These are phyloP conservation scores for Sanghuangporus sanghuang DNA, from an alignment of 1,284 basidiomycete species.

Conservation along the genomic window DNA sequence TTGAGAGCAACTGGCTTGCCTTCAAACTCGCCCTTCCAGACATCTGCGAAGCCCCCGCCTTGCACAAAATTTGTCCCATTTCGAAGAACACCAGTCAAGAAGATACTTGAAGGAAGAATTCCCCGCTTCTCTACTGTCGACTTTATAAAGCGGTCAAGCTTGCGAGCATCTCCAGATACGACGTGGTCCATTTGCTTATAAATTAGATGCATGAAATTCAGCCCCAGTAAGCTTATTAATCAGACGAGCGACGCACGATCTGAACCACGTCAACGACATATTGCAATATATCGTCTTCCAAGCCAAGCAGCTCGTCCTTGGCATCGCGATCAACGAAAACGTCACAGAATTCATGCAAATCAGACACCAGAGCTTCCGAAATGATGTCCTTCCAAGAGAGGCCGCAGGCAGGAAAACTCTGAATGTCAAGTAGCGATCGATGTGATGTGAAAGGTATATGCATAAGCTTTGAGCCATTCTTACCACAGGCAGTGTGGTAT, in stretches of 20 bases:
- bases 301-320: not conserved
- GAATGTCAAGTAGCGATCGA: not conserved
- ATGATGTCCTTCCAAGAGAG: not conserved
- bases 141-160: conserved; percentile 4
- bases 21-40: conserved; percentile 10
- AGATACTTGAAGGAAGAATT: conserved; percentile 1
- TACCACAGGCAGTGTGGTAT: not conserved
- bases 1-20: conserved; percentile 8
- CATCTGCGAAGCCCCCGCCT: conserved; percentile 15
- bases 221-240: not conserved
- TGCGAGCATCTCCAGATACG: not conserved
- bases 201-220: not conserved
- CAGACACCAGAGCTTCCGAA: not conserved
- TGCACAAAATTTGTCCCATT: not conserved
- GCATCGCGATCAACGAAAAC: not conserved
- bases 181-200: not conserved
- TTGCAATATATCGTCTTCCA: not conserved
- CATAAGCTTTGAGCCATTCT: not conserved
- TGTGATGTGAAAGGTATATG: too few relatives aligned
- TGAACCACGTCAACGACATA: conserved; percentile 5
- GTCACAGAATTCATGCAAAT: not conserved
- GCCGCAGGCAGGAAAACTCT: not conserved
- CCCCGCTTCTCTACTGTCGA: not conserved
- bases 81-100: conserved; percentile 1
- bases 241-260: not conserved